phyloP scores from a whole-genome alignment of 1,139 yeast genomes.

The Candida tetrigidarum region DNA sequence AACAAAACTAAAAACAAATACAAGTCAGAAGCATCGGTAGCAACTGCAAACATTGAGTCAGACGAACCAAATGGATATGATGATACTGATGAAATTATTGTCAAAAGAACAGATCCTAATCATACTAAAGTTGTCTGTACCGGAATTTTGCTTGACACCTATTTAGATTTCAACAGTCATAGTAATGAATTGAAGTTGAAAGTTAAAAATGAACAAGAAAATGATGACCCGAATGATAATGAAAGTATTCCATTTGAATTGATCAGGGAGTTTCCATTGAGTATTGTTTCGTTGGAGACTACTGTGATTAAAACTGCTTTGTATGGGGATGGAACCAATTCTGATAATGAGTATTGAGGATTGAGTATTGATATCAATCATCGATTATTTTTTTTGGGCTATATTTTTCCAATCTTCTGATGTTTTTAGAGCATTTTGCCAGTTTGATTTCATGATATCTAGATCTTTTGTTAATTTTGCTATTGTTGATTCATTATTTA shows the following conservation, averaged over 20 bases:
- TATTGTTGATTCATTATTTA: conserved; percentile 18
- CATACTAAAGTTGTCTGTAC: conserved; percentile 31
- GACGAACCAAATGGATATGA: background rate
- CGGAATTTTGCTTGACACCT: conserved; percentile 36
- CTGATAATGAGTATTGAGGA: background rate
- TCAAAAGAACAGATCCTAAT: conserved; percentile 18
- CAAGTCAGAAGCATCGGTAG: too few species aligned
- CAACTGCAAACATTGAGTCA: background rate
- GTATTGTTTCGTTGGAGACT: conserved; percentile 34
- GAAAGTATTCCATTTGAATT: conserved; percentile 18
- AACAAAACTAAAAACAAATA: too few species aligned
- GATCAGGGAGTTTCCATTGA: conserved; percentile 37
- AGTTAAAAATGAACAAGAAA: conserved; percentile 19
- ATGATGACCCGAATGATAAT: conserved; percentile 11
- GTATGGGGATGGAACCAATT: background rate
- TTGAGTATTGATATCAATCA: too few species aligned
- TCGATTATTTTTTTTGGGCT: too few species aligned
- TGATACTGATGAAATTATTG: conserved; percentile 7
- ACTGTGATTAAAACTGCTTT: conserved; percentile 26
- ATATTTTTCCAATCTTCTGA: conserved; percentile 51
- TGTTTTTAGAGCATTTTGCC: conserved; percentile 50
- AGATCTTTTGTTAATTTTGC: conserved; percentile 40
- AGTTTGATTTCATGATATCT: conserved; percentile 39
- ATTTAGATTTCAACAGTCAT: conserved; percentile 24
- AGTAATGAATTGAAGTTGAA: conserved; percentile 24